Evolutionary conservation across 192 early-diverging fungal genomes (phyloP).

Genomic region (Backusella tuberculispora): DNA sequence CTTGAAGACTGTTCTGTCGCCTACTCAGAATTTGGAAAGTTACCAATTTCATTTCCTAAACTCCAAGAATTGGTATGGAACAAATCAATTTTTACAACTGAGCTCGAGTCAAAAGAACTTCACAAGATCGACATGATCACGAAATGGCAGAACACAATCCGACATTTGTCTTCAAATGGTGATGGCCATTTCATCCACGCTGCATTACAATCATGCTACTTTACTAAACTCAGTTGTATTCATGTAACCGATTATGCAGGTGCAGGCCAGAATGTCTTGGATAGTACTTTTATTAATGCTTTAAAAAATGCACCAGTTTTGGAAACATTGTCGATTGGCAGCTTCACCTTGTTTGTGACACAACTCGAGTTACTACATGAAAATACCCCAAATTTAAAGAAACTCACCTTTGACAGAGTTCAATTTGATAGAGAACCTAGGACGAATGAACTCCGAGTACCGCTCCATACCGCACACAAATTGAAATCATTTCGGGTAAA

Average conservation of each 20-base stretch:
- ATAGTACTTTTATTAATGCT: neutral
- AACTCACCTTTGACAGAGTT: neutral
- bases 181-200: conserved; percentile 2
- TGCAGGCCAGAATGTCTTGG: neutral
- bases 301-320: neutral
- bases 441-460: neutral
- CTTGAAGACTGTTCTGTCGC: conserved; percentile 3
- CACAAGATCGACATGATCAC: neutral
- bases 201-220: neutral
- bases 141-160: neutral
- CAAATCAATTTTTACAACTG: conserved; percentile 1
- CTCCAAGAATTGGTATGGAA: neutral
- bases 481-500: neutral
- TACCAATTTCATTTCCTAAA: neutral
- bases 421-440: conserved; percentile 3
- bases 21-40: neutral
- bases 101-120: neutral
- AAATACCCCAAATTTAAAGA: neutral
- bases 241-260: conserved; percentile 9
- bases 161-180: neutral
- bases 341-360: conserved; percentile 1
- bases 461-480: neutral
- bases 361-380: neutral
- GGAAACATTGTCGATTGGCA: neutral
- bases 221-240: conserved; percentile 13